phyloP scores from a whole-genome alignment of 202 grass and related monocot genomes.

The Panicum hallii region DNA sequence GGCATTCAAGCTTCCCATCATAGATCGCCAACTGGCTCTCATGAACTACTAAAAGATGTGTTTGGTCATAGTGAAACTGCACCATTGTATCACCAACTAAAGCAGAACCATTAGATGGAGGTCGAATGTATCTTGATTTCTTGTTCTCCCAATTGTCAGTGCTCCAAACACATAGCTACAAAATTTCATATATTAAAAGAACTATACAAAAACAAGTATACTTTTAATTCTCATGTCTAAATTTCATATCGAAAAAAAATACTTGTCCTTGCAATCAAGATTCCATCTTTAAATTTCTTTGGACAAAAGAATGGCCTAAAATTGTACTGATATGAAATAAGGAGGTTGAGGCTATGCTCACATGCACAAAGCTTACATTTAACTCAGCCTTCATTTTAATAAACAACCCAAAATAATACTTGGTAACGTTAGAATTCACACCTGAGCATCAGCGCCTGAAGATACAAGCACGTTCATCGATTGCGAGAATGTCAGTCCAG shows the following conservation, averaged over 20 bases:
- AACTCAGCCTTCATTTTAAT: no score
- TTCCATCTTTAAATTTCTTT: no score
- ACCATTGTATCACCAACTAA: constrained; percentile 73
- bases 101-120: constrained; percentile 49
- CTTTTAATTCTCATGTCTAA: no score
- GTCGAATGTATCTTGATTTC: constrained; percentile 79
- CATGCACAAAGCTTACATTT: no score
- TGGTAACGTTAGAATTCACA: constrained; percentile 19
- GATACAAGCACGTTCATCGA: constrained; percentile 75
- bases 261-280: no score
- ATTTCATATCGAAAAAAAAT: no score
- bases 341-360: no score
- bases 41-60: constrained; percentile 83
- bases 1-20: constrained; percentile 69
- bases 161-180: constrained; percentile 88
- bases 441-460: constrained; percentile 90
- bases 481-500: constrained; percentile 82
- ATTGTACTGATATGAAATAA: no score
- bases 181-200: neutral
- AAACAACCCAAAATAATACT: no score
- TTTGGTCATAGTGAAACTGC: constrained; percentile 85
- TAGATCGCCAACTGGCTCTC: constrained; percentile 85
- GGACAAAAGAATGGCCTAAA: no score
- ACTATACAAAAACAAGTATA: no score
- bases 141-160: constrained; percentile 84